Conservation (phyloP, 768 basidiomycete genomes). For the Pulveroboletus sp. region DNA sequence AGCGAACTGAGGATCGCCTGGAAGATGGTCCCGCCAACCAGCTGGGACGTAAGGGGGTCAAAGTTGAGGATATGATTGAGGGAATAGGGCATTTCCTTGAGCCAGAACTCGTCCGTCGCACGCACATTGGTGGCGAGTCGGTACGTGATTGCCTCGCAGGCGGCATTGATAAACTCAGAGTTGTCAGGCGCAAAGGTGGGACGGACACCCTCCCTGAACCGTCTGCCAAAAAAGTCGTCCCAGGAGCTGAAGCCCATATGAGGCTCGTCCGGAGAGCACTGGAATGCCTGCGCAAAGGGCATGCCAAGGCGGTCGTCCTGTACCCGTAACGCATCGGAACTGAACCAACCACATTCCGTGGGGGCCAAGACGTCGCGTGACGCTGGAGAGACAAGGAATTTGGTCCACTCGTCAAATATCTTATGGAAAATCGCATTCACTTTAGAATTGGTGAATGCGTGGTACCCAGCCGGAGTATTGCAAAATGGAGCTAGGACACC, state of each 20-base stretch:
- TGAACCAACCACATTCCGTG: conserved; percentile 46
- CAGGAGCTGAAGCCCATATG: conserved; percentile 43
- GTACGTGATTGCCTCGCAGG: conserved; percentile 54
- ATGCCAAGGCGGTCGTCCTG: conserved; percentile 6
- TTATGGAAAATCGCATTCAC: conserved; percentile 36
- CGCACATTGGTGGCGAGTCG: conserved; percentile 35
- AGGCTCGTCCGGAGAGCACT: conserved; percentile 35
- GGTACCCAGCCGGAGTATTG: conserved; percentile 19
- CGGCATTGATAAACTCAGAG: conserved; percentile 36
- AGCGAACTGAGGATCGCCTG: conserved; percentile 53
- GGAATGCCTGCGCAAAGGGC: conserved; percentile 36
- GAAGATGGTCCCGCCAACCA: conserved; percentile 47
- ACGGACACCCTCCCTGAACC: conserved; percentile 30
- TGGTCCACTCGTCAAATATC: conserved; percentile 39
- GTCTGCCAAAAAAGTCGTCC: conserved; percentile 53
- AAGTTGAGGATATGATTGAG: conserved; percentile 47
- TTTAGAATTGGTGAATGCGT: conserved; percentile 27
- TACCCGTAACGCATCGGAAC: conserved; percentile 26
- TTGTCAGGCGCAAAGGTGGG: conserved; percentile 30
- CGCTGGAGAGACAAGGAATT: conserved; percentile 39
- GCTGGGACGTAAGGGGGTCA: conserved; percentile 36
- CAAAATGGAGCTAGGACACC: conserved; percentile 21
- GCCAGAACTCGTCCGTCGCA: conserved; percentile 46
- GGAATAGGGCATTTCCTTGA: conserved; percentile 60
- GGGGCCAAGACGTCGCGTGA: conserved; percentile 41